These are phyloP conservation scores for Diaporthe eres DNA, from an alignment of 2,329 filamentous ascomycete species.

Conservation along the genomic window DNA sequence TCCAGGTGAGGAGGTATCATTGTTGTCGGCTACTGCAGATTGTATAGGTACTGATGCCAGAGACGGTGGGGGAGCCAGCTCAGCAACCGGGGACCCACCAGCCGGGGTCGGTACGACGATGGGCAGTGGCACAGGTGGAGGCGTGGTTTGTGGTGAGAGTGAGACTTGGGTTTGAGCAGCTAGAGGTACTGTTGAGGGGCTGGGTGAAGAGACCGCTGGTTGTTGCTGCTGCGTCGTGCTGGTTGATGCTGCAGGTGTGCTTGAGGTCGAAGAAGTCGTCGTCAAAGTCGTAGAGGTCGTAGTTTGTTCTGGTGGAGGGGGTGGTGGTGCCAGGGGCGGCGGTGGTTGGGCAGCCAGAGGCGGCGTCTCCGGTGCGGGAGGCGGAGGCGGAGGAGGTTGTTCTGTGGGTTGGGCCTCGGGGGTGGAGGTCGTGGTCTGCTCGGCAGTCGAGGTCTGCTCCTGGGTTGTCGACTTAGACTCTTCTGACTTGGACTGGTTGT, in stretches of 20 bases:
- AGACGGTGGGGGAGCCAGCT: neutral
- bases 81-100: neutral
- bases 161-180: constrained; percentile 7
- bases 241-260: neutral
- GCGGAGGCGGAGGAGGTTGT: neutral
- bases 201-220: neutral
- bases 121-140: constrained; percentile 25
- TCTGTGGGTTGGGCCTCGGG: neutral
- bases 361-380: neutral
- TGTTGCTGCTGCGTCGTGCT: constrained; percentile 13
- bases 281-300: constrained; percentile 10
- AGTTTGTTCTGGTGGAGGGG: neutral
- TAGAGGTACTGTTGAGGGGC: neutral
- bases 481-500: constrained; percentile 25
- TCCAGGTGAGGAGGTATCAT: neutral
- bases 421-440: constrained; percentile 1
- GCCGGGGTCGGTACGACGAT: constrained; percentile 4
- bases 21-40: neutral
- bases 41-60: neutral
- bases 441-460: constrained; percentile 12
- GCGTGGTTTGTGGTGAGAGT: constrained; percentile 11
- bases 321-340: neutral
- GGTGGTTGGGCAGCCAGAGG: neutral
- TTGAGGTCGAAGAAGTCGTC: constrained; percentile 1
- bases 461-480: neutral